Evolutionary conservation across 495 filamentous ascomycete species (phyloP).

Genomic region (Aspergillus sclerotioniger): DNA sequence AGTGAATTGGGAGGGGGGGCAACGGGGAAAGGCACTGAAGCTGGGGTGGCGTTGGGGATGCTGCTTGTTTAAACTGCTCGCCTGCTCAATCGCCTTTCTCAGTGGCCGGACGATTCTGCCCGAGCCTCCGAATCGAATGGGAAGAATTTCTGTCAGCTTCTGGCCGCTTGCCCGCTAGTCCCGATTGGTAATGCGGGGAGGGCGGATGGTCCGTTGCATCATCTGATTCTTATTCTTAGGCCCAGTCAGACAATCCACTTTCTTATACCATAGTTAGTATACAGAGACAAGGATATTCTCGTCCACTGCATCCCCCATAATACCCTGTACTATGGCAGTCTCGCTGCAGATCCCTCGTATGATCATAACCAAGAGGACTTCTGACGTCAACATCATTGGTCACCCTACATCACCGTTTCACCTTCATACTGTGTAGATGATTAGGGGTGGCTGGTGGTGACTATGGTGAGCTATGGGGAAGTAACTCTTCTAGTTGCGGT

Average conservation of each 20-base stretch:
- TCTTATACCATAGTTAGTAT: too few relatives aligned
- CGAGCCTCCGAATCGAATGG: slow-evolving; percentile 7
- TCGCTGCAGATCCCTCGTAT: not conserved
- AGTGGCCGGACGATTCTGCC: slow-evolving; percentile 16
- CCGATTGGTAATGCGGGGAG: slow-evolving; percentile 19
- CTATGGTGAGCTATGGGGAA: too few relatives aligned
- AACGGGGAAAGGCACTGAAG: slow-evolving; percentile 6
- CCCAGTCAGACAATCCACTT: not conserved
- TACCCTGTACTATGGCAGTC: not conserved
- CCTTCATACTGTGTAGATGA: not conserved
- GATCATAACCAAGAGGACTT: not conserved
- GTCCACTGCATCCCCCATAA: too few relatives aligned
- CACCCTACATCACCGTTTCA: not conserved
- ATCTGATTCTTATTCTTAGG: not conserved
- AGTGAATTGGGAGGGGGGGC: slow-evolving; percentile 4
- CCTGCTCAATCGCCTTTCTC: slow-evolving; percentile 19
- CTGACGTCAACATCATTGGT: not conserved
- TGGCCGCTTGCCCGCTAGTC: slow-evolving; percentile 12
- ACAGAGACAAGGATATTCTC: too few relatives aligned
- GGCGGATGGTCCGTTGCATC: slow-evolving; percentile 1
- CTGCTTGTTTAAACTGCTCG: slow-evolving; percentile 11
- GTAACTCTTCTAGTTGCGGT: too few relatives aligned
- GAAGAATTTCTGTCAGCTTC: slow-evolving; percentile 23
- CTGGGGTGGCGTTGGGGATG: slow-evolving; percentile 11
- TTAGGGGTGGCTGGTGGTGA: too few relatives aligned